A percentile compares a stretch with the other conserved stretches of the same genome.
Evolutionary conservation across 106 monocot species (phyloP).

Genomic region (Platanthera zijinensis): DNA sequence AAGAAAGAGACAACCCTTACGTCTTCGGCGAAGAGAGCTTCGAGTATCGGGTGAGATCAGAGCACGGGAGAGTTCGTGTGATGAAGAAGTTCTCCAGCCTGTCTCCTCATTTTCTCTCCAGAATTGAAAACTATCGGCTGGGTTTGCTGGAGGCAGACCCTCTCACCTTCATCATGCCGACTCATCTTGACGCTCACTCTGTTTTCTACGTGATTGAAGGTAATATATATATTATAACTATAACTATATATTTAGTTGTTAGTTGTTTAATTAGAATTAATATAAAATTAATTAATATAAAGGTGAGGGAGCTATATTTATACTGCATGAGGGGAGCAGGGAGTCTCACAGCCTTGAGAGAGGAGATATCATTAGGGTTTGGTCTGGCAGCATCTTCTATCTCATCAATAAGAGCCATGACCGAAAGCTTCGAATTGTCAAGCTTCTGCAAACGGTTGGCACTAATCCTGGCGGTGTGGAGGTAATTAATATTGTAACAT

Average conservation of each 20-base stretch:
- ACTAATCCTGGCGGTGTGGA: constrained; percentile 27
- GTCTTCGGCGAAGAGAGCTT: constrained; percentile 26
- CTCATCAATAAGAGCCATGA: constrained; percentile 31
- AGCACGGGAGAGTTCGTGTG: constrained; percentile 27
- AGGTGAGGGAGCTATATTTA: too few relatives aligned
- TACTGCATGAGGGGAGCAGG: too few relatives aligned
- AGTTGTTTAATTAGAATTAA: too few relatives aligned
- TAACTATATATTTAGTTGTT: too few relatives aligned
- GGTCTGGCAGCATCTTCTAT: too few relatives aligned
- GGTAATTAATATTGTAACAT: too few relatives aligned
- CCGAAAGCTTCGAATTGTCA: constrained; percentile 28
- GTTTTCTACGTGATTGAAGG: too few relatives aligned
- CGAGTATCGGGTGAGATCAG: constrained; percentile 9
- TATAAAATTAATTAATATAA: too few relatives aligned
- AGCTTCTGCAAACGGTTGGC: constrained; percentile 30
- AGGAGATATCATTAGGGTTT: too few relatives aligned
- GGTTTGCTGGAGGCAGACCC: constrained; percentile 28
- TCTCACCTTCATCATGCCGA: constrained; percentile 33
- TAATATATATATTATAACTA: too few relatives aligned
- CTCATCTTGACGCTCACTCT: too few relatives aligned
- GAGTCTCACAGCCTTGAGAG: too few relatives aligned
- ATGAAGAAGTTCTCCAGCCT: constrained; percentile 18
- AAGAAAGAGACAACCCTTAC: constrained; percentile 6
- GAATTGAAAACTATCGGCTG: constrained; percentile 32
- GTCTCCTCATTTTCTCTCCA: constrained; percentile 20